Percentiles rank a stretch among this genome's conserved stretches.
phyloP scores from a whole-genome alignment of 2,329 filamentous ascomycete genomes.

The Trichoderma aggressivum region DNA sequence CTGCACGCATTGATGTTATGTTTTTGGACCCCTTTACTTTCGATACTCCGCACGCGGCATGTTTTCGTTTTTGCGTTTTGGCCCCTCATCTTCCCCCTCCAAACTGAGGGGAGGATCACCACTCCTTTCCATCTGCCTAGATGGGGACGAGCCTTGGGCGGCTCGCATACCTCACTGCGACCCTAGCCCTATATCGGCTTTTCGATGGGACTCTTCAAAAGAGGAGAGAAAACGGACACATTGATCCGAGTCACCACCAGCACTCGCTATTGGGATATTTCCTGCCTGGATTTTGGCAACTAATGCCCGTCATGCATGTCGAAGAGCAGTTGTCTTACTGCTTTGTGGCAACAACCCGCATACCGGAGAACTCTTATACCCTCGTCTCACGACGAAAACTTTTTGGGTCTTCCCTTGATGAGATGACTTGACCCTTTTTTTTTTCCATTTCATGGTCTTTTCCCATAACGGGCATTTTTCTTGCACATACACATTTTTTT shows the following conservation, averaged over 20 bases:
- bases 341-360: constrained; percentile 8
- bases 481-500: constrained; percentile 13
- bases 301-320: background rate
- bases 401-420: background rate
- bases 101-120: background rate
- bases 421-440: constrained; percentile 5
- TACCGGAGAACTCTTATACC: constrained; percentile 9
- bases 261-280: background rate
- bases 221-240: background rate
- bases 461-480: constrained; percentile 4
- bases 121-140: background rate
- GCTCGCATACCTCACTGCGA: background rate
- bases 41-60: constrained; percentile 19
- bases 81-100: background rate
- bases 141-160: background rate
- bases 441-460: constrained; percentile 1
- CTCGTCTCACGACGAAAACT: constrained; percentile 19
- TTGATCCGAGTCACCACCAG: background rate
- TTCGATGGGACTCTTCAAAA: constrained; percentile 1
- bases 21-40: constrained; percentile 16
- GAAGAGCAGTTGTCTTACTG: constrained; percentile 10
- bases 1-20: constrained; percentile 20
- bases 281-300: constrained; percentile 1
- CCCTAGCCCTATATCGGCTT: constrained; percentile 1
- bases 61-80: constrained; percentile 12